A percentile compares a stretch with the other conserved stretches of the same genome.
These are phyloP conservation scores for Silene noctiflora DNA, from an alignment of 179 eudicot genomes.

Conservation along the genomic window DNA sequence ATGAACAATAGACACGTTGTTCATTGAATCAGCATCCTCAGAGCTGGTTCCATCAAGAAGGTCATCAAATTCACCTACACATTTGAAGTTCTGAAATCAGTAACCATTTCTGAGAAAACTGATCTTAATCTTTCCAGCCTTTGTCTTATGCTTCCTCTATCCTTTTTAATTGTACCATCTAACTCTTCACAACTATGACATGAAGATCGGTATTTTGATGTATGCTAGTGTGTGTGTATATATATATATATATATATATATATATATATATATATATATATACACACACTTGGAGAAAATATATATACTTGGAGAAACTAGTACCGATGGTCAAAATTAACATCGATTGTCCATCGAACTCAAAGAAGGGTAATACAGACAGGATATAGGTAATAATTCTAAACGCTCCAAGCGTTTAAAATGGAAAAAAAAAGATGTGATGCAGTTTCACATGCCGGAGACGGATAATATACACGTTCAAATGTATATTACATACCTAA, in stretches of 20 bases:
- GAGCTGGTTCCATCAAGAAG: constrained; percentile 63
- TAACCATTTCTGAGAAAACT: not conserved
- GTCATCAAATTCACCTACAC: constrained; percentile 96
- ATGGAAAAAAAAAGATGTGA: not conserved
- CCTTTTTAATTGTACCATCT: not conserved
- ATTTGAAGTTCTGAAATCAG: constrained; percentile 6
- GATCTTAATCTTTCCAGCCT: not conserved
- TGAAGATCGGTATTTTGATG: not conserved
- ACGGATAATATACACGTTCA: not conserved
- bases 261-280: no score
- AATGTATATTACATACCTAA: constrained; percentile 48
- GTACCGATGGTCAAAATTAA: not conserved
- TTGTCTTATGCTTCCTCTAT: not conserved
- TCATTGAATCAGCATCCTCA: constrained; percentile 38
- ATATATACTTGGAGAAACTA: not conserved
- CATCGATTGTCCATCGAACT: not conserved
- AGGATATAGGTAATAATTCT: not conserved
- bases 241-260: no score
- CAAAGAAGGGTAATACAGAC: not conserved
- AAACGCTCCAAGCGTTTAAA: not conserved
- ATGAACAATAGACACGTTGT: constrained; percentile 48
- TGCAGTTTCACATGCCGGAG: not conserved
- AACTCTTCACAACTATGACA: not conserved
- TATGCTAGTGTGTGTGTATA: no score
- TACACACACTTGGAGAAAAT: no score